These are phyloP conservation scores for Lycium ferocissimum DNA, from an alignment of 257 asterid genomes.

Conservation along the genomic window DNA sequence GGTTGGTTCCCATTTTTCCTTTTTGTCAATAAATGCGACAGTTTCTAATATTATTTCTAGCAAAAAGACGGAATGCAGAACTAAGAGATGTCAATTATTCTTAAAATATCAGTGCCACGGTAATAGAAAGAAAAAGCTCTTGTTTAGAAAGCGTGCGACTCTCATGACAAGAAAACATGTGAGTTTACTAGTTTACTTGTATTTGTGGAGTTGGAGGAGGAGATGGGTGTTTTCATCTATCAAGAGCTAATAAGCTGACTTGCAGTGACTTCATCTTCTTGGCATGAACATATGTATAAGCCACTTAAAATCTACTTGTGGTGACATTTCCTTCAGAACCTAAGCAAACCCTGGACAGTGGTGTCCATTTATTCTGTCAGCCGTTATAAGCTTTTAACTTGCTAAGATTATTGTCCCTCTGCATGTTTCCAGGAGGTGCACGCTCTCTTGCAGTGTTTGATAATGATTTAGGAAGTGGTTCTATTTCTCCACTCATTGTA, in stretches of 20 bases:
- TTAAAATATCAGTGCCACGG: background rate
- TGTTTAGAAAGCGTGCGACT: conserved; percentile 5
- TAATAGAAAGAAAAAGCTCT: background rate
- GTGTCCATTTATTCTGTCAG: background rate
- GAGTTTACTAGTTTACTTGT: conserved; percentile 14
- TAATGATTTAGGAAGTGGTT: conserved; percentile 93
- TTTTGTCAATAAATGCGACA: background rate
- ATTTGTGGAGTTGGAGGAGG: conserved; percentile 17
- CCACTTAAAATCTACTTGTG: conserved; percentile 24
- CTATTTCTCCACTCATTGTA: conserved; percentile 87
- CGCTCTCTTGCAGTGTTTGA: conserved; percentile 86
- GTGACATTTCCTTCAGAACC: conserved; percentile 11
- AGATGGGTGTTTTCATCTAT: background rate
- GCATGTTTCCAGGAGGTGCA: conserved; percentile 81
- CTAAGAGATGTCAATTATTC: background rate
- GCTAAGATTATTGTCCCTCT: conserved; percentile 23
- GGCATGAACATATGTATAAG: background rate
- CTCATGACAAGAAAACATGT: conserved; percentile 15
- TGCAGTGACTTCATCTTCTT: background rate
- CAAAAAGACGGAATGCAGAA: background rate
- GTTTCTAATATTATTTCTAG: conserved; percentile 19
- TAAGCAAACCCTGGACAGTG: conserved; percentile 12
- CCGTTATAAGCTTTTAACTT: conserved; percentile 6
- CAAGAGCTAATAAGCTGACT: conserved; percentile 3
- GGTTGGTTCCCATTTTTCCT: conserved; percentile 52